A percentile compares a stretch with the other conserved stretches of the same genome.
phyloP scores from a whole-genome alignment of 306 rosid genomes.

The Trifolium pratense region DNA sequence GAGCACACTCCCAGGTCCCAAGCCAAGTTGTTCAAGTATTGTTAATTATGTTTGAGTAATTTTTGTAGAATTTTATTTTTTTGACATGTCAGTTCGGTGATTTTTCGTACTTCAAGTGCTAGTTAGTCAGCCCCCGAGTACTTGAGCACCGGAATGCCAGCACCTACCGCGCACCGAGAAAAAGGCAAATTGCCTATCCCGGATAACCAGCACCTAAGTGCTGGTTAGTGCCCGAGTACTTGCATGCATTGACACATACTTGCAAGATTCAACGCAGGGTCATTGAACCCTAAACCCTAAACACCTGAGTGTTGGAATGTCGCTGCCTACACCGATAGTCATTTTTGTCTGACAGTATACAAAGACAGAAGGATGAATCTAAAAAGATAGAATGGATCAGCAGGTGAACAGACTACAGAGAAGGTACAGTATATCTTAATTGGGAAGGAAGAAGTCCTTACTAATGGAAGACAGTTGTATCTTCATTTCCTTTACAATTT shows the following conservation, averaged over 20 bases:
- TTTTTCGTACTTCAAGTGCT: conserved; percentile 11
- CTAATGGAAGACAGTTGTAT: not conserved
- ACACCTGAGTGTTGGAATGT: not conserved
- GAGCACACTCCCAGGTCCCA: no score
- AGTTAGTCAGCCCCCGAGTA: not conserved
- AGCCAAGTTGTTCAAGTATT: not conserved
- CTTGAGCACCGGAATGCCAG: not conserved
- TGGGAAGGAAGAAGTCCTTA: conserved; percentile 25
- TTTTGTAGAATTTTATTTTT: not conserved
- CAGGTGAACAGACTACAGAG: not conserved
- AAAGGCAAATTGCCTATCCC: not conserved
- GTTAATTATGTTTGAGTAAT: conserved; percentile 8
- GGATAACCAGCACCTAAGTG: conserved; percentile 7
- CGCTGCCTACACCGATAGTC: not conserved
- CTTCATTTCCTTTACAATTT: not conserved
- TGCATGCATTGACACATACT: not conserved
- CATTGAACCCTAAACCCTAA: no score
- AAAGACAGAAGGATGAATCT: not conserved
- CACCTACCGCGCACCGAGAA: not conserved
- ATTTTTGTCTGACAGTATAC: not conserved
- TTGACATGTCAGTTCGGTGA: not conserved
- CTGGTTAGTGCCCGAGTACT: not conserved
- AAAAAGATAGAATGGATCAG: not conserved
- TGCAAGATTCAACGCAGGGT: not conserved
- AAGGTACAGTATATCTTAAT: not conserved